These are phyloP conservation scores for Lachancea kluyveri DNA, from an alignment of 805 yeast species.

Conservation along the genomic window DNA sequence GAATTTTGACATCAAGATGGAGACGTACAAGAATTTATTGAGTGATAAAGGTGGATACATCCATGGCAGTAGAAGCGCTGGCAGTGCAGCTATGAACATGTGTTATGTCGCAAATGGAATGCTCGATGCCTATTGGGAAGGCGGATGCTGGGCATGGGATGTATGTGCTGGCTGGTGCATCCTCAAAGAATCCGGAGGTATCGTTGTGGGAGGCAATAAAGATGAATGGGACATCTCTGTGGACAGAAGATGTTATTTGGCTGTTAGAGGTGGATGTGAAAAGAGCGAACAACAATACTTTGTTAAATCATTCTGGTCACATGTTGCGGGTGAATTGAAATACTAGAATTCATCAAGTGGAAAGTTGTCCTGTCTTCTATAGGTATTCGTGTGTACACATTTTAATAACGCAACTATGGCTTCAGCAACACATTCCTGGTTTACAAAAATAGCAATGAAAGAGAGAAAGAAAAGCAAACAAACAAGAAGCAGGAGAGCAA, in stretches of 20 bases:
- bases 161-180: constrained; percentile 66
- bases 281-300: constrained; percentile 38
- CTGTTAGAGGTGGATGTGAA: constrained; percentile 46
- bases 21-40: constrained; percentile 40
- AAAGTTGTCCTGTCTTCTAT: too few relatives aligned
- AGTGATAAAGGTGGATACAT: constrained; percentile 48
- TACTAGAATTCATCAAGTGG: too few relatives aligned
- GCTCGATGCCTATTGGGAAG: constrained; percentile 62
- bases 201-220: constrained; percentile 47
- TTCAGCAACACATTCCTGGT: too few relatives aligned
- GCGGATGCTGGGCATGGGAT: constrained; percentile 67
- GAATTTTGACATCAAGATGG: constrained; percentile 44
- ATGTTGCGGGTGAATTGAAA: constrained; percentile 39
- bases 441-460: too few relatives aligned
- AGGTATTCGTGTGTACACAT: too few relatives aligned
- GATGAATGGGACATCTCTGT: constrained; percentile 43
- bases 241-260: constrained; percentile 48
- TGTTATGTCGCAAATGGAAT: constrained; percentile 54
- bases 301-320: constrained; percentile 44
- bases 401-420: too few relatives aligned
- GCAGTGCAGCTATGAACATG: constrained; percentile 60
- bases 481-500: too few relatives aligned
- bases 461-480: too few relatives aligned
- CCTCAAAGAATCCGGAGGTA: constrained; percentile 53
- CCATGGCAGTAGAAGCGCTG: constrained; percentile 57